Evolutionary conservation across 805 yeast genomes (phyloP).

Genomic region (Saccharomyces mikatae): DNA sequence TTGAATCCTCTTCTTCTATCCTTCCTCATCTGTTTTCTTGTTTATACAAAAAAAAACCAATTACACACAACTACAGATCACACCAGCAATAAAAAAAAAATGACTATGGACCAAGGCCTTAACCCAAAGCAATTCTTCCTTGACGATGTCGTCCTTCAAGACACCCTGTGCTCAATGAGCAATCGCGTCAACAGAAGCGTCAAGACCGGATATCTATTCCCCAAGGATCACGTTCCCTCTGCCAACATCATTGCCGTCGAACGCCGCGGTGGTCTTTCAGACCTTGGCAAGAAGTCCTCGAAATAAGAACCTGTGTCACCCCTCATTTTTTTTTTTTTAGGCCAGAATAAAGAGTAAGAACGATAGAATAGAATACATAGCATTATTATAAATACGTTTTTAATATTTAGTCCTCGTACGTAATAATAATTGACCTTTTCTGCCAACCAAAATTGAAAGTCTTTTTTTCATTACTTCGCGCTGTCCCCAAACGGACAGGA

Average conservation of each 20-base stretch:
- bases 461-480: neutral
- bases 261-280: neutral
- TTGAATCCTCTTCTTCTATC: neutral
- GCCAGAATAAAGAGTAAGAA: neutral
- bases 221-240: slow-evolving; percentile 1
- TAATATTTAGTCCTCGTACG: neutral
- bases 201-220: slow-evolving; percentile 7
- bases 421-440: neutral
- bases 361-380: neutral
- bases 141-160: neutral
- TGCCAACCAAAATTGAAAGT: neutral
- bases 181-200: slow-evolving; percentile 7
- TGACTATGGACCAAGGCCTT: slow-evolving; percentile 48
- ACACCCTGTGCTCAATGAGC: neutral
- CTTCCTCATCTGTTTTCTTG: neutral
- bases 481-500: neutral
- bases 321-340: neutral
- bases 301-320: neutral
- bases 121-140: neutral
- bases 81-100: neutral
- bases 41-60: too few relatives aligned
- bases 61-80: neutral
- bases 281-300: neutral
- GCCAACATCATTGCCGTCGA: neutral
- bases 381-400: neutral